Conservation (phyloP, 345 rosid genomes). For the Eucalyptus marginata region DNA sequence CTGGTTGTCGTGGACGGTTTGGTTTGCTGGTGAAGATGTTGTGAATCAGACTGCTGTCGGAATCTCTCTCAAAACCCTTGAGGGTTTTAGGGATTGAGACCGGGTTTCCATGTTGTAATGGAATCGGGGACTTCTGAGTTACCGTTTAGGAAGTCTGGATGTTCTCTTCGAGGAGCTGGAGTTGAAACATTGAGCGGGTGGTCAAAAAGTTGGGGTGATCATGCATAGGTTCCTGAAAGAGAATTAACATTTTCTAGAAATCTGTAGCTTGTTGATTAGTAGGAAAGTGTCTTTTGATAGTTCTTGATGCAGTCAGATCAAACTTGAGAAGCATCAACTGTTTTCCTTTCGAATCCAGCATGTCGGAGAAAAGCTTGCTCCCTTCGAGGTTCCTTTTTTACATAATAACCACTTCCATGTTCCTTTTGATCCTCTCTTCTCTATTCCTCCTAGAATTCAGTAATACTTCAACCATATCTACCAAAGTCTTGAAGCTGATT, state of each 20-base stretch:
- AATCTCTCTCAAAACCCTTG: background rate
- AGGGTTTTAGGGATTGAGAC: background rate
- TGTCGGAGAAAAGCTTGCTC: slow-evolving; percentile 49
- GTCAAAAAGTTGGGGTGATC: background rate
- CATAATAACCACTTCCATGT: slow-evolving; percentile 34
- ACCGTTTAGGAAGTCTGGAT: background rate
- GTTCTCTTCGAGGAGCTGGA: background rate
- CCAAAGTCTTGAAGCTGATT: slow-evolving; percentile 45
- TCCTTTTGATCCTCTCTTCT: slow-evolving; percentile 46
- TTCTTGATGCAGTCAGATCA: background rate
- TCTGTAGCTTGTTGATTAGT: background rate
- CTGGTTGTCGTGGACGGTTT: background rate
- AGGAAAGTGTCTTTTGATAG: background rate
- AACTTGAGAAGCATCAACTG: background rate
- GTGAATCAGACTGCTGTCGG: background rate
- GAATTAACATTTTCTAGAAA: background rate
- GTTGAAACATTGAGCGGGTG: background rate
- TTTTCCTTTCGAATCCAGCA: background rate
- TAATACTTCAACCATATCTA: slow-evolving; percentile 35
- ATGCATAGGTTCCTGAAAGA: background rate
- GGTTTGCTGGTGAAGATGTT: background rate
- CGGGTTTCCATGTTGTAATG: background rate
- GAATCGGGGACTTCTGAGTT: background rate
- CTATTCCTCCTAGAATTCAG: slow-evolving; percentile 48
- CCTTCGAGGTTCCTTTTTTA: slow-evolving; percentile 47